Evolutionary conservation across 2,329 filamentous ascomycete genomes (phyloP).

Genomic region (Alternaria consortialis): DNA sequence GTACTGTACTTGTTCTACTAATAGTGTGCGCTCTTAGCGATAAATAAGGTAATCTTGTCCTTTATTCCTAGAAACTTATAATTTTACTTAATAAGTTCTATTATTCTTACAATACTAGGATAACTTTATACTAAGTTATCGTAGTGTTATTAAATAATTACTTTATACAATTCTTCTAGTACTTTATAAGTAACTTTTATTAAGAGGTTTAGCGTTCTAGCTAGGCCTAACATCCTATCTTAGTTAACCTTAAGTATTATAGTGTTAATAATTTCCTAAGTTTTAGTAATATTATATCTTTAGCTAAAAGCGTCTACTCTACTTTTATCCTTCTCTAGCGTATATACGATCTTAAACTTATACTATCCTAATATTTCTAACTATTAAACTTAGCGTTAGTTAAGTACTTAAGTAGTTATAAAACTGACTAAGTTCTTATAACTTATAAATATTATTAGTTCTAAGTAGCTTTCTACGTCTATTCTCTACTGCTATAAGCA

Average conservation of each 20-base stretch:
- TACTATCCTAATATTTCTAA: too few relatives aligned
- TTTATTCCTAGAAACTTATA: background rate
- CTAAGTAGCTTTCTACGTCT: too few relatives aligned
- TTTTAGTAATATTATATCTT: background rate
- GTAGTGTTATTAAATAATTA: too few relatives aligned
- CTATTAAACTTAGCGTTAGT: too few relatives aligned
- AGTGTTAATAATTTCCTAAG: background rate
- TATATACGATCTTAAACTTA: too few relatives aligned
- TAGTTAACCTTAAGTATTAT: background rate
- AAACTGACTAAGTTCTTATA: background rate
- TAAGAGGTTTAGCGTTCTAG: background rate
- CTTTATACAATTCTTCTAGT: too few relatives aligned
- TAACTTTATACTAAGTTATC: background rate
- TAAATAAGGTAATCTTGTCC: too few relatives aligned
- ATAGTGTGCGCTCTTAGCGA: background rate
- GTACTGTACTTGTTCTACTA: background rate
- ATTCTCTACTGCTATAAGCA: too few relatives aligned
- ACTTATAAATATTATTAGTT: too few relatives aligned
- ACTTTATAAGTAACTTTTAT: too few relatives aligned
- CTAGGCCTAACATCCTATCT: background rate
- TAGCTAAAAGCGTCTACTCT: background rate
- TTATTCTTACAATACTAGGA: background rate
- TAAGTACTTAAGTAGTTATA: background rate
- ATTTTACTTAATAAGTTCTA: background rate
- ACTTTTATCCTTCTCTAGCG: too few relatives aligned